phyloP scores from a whole-genome alignment of 345 rosid genomes.

The Tarenaya hassleriana region DNA sequence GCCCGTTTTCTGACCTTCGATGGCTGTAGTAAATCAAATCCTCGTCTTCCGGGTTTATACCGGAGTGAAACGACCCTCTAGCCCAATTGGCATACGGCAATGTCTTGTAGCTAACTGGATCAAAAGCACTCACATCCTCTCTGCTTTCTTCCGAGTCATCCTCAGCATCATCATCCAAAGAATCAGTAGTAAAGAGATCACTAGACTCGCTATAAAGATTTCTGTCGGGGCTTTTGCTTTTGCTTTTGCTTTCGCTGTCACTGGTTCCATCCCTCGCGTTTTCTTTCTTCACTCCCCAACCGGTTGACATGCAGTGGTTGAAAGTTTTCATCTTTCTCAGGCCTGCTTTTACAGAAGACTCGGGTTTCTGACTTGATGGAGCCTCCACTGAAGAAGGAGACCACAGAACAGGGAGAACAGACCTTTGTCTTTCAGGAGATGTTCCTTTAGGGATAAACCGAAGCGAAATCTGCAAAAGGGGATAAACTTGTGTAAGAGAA shows the following conservation, averaged over 20 bases:
- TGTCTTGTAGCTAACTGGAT: conserved; percentile 78
- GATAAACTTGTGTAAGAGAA: conserved; percentile 18
- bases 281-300: conserved; percentile 48
- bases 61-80: conserved; percentile 62
- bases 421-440: conserved; percentile 23
- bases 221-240: conserved; percentile 54
- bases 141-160: conserved; percentile 76
- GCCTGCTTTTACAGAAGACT: conserved; percentile 87
- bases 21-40: conserved; percentile 83
- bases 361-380: conserved; percentile 49
- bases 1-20: conserved; percentile 57
- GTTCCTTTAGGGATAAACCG: conserved; percentile 32
- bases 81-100: conserved; percentile 72
- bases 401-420: conserved; percentile 37
- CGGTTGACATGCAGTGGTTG: conserved; percentile 58
- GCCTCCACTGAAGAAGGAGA: conserved; percentile 49
- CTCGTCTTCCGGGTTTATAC: conserved; percentile 45
- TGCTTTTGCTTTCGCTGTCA: conserved; percentile 46
- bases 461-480: conserved; percentile 38
- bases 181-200: conserved; percentile 78
- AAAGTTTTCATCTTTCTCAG: conserved; percentile 79
- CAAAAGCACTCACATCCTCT: conserved; percentile 35
- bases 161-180: conserved; percentile 69
- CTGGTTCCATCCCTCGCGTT: conserved; percentile 32
- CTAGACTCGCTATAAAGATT: conserved; percentile 68